These are phyloP conservation scores for Oryza meridionalis DNA, from an alignment of 176 grass and related monocot species.

Conservation along the genomic window DNA sequence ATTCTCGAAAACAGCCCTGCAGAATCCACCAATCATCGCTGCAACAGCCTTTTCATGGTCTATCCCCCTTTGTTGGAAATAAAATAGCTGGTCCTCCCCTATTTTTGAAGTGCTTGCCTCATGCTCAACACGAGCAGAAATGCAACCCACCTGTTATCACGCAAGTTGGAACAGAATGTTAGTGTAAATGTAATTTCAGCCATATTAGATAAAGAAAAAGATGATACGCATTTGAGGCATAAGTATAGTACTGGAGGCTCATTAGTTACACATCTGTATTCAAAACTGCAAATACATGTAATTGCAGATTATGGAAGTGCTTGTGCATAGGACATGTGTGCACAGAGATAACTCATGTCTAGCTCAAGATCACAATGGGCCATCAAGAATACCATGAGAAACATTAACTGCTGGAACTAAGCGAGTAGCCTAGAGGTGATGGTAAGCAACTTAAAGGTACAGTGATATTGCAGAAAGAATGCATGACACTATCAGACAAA, in stretches of 20 bases:
- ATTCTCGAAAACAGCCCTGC: conserved; percentile 83
- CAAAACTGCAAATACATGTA: neutral
- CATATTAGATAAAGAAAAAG: neutral
- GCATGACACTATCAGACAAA: neutral
- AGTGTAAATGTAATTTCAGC: neutral
- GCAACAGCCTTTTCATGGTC: conserved; percentile 97
- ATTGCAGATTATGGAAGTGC: neutral
- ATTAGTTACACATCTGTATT: neutral
- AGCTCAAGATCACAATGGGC: neutral
- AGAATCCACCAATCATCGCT: conserved; percentile 95
- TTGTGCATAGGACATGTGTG: neutral
- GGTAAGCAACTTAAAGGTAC: neutral
- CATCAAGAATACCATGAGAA: neutral
- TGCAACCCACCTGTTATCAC: conserved; percentile 71
- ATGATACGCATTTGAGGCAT: neutral
- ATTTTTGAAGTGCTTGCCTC: conserved; percentile 99
- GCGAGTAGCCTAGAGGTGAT: neutral
- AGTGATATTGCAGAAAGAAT: neutral
- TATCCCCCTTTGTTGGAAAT: conserved; percentile 98
- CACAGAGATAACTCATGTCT: neutral
- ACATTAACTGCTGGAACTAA: neutral
- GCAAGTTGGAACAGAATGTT: conserved; percentile 9
- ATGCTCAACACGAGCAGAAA: conserved; percentile 77
- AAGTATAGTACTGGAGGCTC: neutral
- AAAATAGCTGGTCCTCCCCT: conserved; percentile 96